phyloP scores from a whole-genome alignment of 2,329 filamentous ascomycete genomes.

The Colletotrichum sp. region DNA sequence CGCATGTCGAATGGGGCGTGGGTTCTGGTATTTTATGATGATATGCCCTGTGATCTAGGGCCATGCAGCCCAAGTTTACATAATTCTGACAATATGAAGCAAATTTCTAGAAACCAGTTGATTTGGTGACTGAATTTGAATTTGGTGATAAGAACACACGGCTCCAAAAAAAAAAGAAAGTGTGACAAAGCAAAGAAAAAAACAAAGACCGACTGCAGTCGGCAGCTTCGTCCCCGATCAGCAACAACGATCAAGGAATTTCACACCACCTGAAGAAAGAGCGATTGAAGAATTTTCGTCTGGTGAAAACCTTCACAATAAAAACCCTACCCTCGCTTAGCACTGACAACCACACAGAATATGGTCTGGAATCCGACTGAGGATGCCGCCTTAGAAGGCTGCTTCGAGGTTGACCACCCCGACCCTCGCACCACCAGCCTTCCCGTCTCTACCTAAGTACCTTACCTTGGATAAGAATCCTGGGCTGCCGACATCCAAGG shows the following conservation, averaged over 20 bases:
- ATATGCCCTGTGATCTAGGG: not conserved
- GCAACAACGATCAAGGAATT: not conserved
- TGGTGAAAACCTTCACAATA: not conserved
- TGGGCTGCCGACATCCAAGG: not conserved
- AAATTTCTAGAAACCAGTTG: rapidly evolving
- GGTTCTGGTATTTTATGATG: not conserved
- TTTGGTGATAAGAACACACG: not conserved
- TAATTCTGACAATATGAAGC: not conserved
- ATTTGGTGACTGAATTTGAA: not conserved
- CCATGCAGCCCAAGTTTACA: rapidly evolving
- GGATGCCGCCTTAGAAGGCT: not conserved
- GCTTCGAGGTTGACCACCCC: not conserved
- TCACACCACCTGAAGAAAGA: not conserved
- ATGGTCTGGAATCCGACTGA: not conserved
- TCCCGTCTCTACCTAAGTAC: not conserved
- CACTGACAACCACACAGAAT: not conserved
- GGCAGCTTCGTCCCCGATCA: not conserved
- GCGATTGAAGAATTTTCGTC: not conserved
- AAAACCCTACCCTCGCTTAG: not conserved
- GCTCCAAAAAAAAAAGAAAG: not conserved
- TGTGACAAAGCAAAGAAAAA: not conserved
- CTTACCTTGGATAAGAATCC: not conserved
- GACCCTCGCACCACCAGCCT: not conserved
- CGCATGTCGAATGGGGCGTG: not conserved
- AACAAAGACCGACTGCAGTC: not conserved